Percentiles rank a stretch among this genome's conserved stretches.
These are phyloP conservation scores for Furculomyces boomerangus DNA, from an alignment of 371 early-diverging fungal genomes.

Conservation along the genomic window DNA sequence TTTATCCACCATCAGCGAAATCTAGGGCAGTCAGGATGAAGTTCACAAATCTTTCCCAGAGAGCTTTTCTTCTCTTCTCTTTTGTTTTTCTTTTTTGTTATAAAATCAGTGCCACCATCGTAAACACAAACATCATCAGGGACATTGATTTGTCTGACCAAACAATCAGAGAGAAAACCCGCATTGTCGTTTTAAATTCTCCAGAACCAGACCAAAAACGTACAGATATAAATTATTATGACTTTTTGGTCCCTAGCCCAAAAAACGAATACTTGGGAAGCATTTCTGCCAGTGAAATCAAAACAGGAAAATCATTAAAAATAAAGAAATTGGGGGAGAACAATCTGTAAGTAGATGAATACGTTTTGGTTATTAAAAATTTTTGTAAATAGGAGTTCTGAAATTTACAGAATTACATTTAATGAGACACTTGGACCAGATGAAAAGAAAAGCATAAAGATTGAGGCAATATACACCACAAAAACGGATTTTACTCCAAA, in stretches of 20 bases:
- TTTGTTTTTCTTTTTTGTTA: background rate
- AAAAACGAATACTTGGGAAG: conserved; percentile 8
- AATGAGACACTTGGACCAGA: conserved; percentile 34
- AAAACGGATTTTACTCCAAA: conserved; percentile 44
- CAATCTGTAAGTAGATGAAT: no score
- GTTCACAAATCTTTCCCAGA: no score
- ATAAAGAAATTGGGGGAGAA: conserved; percentile 1
- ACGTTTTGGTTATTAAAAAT: no score
- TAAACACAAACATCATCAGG: conserved; percentile 1
- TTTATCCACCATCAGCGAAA: no score
- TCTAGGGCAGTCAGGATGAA: no score
- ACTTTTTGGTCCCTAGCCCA: background rate
- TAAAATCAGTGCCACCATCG: background rate
- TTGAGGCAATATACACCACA: conserved; percentile 39
- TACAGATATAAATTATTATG: background rate
- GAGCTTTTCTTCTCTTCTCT: no score
- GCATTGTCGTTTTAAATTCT: background rate
- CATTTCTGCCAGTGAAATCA: conserved; percentile 17
- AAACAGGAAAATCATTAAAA: conserved; percentile 4
- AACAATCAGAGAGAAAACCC: background rate
- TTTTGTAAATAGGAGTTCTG: conserved; percentile 5
- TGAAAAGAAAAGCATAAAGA: conserved; percentile 42
- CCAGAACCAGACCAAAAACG: background rate
- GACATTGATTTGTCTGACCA: background rate
- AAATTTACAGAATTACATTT: conserved; percentile 42